Evolutionary conservation across 1,284 basidiomycete species (phyloP), one percentile per base, ranked within the genome.

Genomic region (Coniferiporia sulphurascens): DNA sequence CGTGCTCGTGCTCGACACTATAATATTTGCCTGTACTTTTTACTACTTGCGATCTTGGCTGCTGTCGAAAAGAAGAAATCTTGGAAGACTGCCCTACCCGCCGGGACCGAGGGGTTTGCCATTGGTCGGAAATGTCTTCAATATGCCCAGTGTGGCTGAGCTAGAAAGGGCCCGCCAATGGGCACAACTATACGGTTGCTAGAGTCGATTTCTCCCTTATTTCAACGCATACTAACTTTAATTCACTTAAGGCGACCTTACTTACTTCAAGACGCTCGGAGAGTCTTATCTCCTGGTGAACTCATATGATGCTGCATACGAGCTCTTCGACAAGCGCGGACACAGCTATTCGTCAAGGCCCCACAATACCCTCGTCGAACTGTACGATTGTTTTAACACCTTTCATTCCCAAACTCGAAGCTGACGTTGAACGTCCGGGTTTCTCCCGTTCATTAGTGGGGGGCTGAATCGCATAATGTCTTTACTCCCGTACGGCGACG

Each of bases 101-200:
- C 53, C 78, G 7, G 78, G 78, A 19, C 78, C 78, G 2, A 70
- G 61, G 55, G 70, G 70, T 17, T 66, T 67, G 43, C 77, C 77
- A 2, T 46, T 79, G n/a, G 68, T 79, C 27, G 78, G 74, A 17
- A 79, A 78, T 62, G 61, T 76, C 1, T 65, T 78, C 5, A 73
- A 78, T 58, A 74, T 79, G 70, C 77, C 77, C 12, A 64, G 67
- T 4, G 63, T 63, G 6, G 66, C 72, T 13, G 69, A 73, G 49
- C 80, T 78, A 78, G 59, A 72, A n/a, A 72, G 71, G 4, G 79
- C 75, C 55, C 65, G 70, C 13, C 64, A 73, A 13, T 79, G 77
- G 77, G 73, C 71, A 1, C 63, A 72, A 13, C 70, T 70, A 69
- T 78, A 71, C 64, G 76, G 78, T 78, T 27, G 27, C 27, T 27